phyloP scores from a whole-genome alignment of 768 basidiomycete species.

The Pleurotus sapidus region DNA sequence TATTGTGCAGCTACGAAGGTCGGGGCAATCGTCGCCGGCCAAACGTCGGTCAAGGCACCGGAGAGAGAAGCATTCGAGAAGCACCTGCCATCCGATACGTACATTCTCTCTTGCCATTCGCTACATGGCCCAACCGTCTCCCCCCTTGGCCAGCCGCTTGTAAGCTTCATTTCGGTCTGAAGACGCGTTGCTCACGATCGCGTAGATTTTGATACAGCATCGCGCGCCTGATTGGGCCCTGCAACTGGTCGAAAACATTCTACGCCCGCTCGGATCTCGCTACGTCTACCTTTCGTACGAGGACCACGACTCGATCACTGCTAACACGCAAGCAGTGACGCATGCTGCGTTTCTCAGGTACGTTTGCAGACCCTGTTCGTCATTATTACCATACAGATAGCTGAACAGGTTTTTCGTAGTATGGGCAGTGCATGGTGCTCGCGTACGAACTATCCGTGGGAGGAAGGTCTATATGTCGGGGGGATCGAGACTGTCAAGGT shows the following conservation, averaged over 20 bases:
- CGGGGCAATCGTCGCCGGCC: conserved; percentile 89
- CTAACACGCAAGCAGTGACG: conserved; percentile 97
- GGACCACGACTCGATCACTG: conserved; percentile 94
- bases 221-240: conserved; percentile 75
- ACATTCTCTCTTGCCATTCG: conserved; percentile 92
- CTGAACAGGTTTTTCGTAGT: conserved; percentile 35
- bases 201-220: conserved; percentile 85
- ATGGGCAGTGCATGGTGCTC: conserved; percentile 98
- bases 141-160: conserved; percentile 86
- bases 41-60: conserved; percentile 96
- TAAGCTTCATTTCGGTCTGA: conserved; percentile 23
- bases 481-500: conserved; percentile 98
- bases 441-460: conserved; percentile 86
- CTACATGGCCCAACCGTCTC: conserved; percentile 91
- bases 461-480: conserved; percentile 90
- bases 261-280: conserved; percentile 76
- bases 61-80: conserved; percentile 89
- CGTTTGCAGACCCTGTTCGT: conserved; percentile 1
- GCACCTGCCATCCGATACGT: conserved; percentile 79
- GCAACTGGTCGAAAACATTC: conserved; percentile 74
- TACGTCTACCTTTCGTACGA: conserved; percentile 95
- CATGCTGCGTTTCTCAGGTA: conserved; percentile 97
- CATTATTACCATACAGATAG: too few species aligned
- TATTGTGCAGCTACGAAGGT: conserved; percentile 75
- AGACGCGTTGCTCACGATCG: not conserved